Base-by-base conservation (phyloP, 345 rosid genomes). In the Arabidopsis arenosa region DNA sequence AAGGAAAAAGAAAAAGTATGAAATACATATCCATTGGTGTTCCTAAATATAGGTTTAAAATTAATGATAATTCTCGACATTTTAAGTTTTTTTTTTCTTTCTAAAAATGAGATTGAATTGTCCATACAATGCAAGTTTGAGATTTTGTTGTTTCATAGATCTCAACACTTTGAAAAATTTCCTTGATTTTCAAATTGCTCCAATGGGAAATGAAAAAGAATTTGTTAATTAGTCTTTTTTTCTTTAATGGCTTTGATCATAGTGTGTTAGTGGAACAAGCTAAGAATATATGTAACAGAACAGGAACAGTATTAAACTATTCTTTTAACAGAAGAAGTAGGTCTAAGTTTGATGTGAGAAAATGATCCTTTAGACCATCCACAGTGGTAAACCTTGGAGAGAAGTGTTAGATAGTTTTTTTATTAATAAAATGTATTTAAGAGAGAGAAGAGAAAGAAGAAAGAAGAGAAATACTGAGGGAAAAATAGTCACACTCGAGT, bases 331-430 rank as follows among this genome's bases (percentile, higher is more conserved):
- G 60, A 70, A 13, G 61, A 76, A 63, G 54, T 36, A 49, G 66
- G 68, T 54, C 44, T 62, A 55, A 35, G 80, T 77, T 70, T 77
- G 75, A 70, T 63, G 60, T 55, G n/a, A 36, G 75, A 77, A 77
- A 36, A 77, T 36, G 80, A 70, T n/a, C n/a, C n/a, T n/a, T n/a
- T n/a, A 18, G 21, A 18, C 21, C 21, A 18, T 18, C 21, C 21
- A 18, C 21, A 18, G 21, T 18, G 21, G 21, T 18, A 18, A 18
- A 18, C 21, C 21, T 18, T 18, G 1, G 21, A 18, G 21, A 18
- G 21, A 18, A 18, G 21, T 18, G 21, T 18, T 18, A 18, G 21
- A 1, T 18, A 18, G 1, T 18, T 18, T 18, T 18, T 18, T 18
- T 18, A 18, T 18, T 18, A 18, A 18, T 18, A 18, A 18, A 18